These are phyloP conservation scores for Withania somnifera DNA, from an alignment of 305 asterid species.

Conservation along the genomic window DNA sequence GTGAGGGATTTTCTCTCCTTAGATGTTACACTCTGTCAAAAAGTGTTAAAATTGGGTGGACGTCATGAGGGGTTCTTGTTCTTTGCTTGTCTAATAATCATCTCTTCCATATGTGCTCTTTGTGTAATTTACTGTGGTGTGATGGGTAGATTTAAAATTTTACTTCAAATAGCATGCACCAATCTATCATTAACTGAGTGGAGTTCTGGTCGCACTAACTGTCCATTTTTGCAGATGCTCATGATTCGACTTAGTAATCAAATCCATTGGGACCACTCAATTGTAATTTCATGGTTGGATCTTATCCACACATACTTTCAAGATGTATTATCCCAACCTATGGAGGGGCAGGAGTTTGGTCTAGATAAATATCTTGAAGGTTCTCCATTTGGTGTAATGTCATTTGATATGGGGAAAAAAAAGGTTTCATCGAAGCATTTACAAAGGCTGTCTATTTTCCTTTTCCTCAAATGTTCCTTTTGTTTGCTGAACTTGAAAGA, in stretches of 20 bases:
- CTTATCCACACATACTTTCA: slow-evolving; percentile 53
- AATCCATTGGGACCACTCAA: slow-evolving; percentile 26
- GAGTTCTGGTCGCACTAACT: not conserved
- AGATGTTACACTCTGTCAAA: not conserved
- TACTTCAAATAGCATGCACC: not conserved
- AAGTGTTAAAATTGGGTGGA: not conserved
- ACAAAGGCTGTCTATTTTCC: slow-evolving; percentile 59
- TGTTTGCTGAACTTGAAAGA: slow-evolving; percentile 25
- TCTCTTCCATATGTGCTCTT: not conserved
- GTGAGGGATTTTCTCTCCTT: not conserved
- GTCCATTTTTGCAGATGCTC: slow-evolving; percentile 44
- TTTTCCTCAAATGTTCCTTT: slow-evolving; percentile 61
- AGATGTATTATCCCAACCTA: slow-evolving; percentile 48
- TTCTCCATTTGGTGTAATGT: slow-evolving; percentile 57
- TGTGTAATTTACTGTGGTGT: not conserved
- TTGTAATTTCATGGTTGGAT: slow-evolving; percentile 44
- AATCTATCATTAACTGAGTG: not conserved
- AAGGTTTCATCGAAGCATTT: slow-evolving; percentile 34
- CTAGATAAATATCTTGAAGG: slow-evolving; percentile 46
- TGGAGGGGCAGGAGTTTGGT: slow-evolving; percentile 26
- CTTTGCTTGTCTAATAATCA: not conserved
- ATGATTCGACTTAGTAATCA: slow-evolving; percentile 55
- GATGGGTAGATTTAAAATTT: not conserved
- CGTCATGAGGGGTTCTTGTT: not conserved
- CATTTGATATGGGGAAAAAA: slow-evolving; percentile 24